Evolutionary conservation across 345 rosid genomes (phyloP).

Genomic region (Arabidopsis thaliana): TAIR10.1 NC_003071.7:13012501-13013000

Average conservation of each 20-base stretch:
- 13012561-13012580: background rate
- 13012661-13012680: background rate
- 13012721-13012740: background rate
- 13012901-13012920: background rate
- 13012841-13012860: background rate
- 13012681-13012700: background rate
- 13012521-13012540: slow-evolving; percentile 12
- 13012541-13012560: slow-evolving; percentile 2
- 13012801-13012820: background rate
- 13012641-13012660: background rate
- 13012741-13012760: background rate
- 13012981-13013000: background rate
- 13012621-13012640: background rate
- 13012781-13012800: background rate
- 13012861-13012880: background rate
- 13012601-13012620: background rate
- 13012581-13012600: background rate
- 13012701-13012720: background rate
- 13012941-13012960: background rate
- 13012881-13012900: background rate
- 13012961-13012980: background rate
- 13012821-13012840: background rate
- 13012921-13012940: background rate
- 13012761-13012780: background rate
- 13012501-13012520: slow-evolving; percentile 36